Evolutionary conservation across 495 filamentous ascomycete genomes (phyloP).

Genomic region (Thozetella sp.): DNA sequence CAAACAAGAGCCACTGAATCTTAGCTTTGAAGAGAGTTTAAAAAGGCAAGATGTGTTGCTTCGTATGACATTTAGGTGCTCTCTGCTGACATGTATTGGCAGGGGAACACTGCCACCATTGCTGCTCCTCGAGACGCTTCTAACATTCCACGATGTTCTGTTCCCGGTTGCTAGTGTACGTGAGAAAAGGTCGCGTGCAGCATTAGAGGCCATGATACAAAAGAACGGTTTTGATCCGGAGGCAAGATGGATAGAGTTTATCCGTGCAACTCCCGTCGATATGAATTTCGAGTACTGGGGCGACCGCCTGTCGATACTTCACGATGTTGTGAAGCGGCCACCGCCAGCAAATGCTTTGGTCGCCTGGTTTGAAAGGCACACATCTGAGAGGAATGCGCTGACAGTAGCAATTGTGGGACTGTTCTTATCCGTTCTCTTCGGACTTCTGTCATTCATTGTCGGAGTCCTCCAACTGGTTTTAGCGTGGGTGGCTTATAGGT

Average conservation of each 20-base stretch:
- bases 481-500: slow-evolving; percentile 2
- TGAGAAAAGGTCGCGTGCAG: slow-evolving; percentile 12
- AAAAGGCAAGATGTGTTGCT: slow-evolving; percentile 7
- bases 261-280: slow-evolving; percentile 11
- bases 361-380: slow-evolving; percentile 16
- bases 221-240: slow-evolving; percentile 9
- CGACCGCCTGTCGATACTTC: slow-evolving; percentile 10
- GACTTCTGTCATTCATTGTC: slow-evolving; percentile 11
- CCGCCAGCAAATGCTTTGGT: slow-evolving; percentile 14
- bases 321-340: slow-evolving; percentile 13
- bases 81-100: not conserved
- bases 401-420: slow-evolving; percentile 13
- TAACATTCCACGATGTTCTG: slow-evolving; percentile 17
- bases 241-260: slow-evolving; percentile 14
- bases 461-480: slow-evolving; percentile 9
- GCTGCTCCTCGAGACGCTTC: slow-evolving; percentile 20
- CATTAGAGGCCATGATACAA: slow-evolving; percentile 9
- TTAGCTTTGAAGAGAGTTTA: slow-evolving; percentile 12
- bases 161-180: slow-evolving; percentile 13
- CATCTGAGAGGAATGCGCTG: slow-evolving; percentile 18
- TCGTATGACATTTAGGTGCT: not conserved
- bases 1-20: slow-evolving; percentile 7
- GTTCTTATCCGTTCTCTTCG: slow-evolving; percentile 11
- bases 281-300: slow-evolving; percentile 19
- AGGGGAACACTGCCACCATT: slow-evolving; percentile 18